Percentiles rank a stretch among this genome's conserved stretches.
Conservation (phyloP, 192 early-diverging fungal genomes). For the Phlyctochytrium planicorne region DNA sequence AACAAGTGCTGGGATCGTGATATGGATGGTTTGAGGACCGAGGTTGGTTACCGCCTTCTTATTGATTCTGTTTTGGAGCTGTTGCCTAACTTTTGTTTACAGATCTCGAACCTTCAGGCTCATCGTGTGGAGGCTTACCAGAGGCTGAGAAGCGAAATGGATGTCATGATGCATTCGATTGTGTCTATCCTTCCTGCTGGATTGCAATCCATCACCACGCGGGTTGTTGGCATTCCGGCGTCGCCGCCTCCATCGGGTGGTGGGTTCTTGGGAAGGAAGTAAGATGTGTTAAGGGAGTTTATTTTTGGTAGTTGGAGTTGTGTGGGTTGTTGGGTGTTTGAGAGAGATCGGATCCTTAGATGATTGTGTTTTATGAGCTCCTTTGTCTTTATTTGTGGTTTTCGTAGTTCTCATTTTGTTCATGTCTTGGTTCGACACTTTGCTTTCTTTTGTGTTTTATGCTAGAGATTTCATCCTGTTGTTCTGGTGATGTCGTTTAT, state of each 20-base stretch:
- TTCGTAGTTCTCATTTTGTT: no score
- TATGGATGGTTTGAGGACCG: slow-evolving; percentile 31
- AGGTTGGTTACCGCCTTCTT: slow-evolving; percentile 23
- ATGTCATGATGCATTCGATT: slow-evolving; percentile 1
- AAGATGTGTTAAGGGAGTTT: no score
- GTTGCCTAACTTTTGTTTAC: slow-evolving; percentile 2
- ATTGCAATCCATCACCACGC: slow-evolving; percentile 3
- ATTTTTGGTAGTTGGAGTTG: no score
- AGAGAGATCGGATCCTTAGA: no score
- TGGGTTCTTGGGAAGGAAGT: not conserved
- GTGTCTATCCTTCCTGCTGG: not conserved
- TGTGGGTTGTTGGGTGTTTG: no score
- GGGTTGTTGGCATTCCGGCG: slow-evolving; percentile 6
- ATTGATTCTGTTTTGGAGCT: no score
- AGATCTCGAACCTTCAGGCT: slow-evolving; percentile 25
- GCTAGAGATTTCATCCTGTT: no score
- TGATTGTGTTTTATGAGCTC: no score
- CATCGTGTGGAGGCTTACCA: slow-evolving; percentile 28
- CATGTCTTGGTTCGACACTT: no score
- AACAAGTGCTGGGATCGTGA: slow-evolving; percentile 38
- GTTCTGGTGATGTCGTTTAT: no score
- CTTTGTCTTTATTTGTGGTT: no score
- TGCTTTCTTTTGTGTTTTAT: no score
- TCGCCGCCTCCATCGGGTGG: not conserved
- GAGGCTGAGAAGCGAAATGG: slow-evolving; percentile 22